phyloP scores from a whole-genome alignment of 2,329 filamentous ascomycete genomes.

The Pestalotiopsis sp. region DNA sequence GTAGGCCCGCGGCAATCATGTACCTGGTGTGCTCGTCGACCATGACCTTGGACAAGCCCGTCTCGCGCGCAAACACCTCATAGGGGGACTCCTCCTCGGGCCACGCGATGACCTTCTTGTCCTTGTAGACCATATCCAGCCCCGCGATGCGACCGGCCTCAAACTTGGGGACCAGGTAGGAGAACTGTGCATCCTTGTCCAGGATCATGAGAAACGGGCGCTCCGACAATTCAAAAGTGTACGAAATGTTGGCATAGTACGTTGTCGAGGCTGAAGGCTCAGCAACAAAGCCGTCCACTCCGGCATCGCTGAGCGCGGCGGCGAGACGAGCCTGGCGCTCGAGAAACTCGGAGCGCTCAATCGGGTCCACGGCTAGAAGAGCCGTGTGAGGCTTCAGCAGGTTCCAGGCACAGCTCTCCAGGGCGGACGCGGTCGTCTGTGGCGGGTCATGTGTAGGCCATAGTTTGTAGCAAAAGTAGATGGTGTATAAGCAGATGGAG shows the following conservation, averaged over 20 bases:
- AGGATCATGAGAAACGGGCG: conserved; percentile 31
- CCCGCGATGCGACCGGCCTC: conserved; percentile 31
- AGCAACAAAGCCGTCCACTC: conserved; percentile 32
- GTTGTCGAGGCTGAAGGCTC: conserved; percentile 30
- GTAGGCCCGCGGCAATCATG: conserved; percentile 32
- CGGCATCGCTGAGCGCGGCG: conserved; percentile 21
- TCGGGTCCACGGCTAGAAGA: conserved; percentile 28
- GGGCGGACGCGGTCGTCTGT: neutral
- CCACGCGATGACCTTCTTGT: conserved; percentile 29
- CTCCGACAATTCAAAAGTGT: conserved; percentile 28
- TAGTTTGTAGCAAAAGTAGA: neutral
- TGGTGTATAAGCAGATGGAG: neutral
- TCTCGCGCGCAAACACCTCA: conserved; percentile 23
- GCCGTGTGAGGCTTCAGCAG: conserved; percentile 23
- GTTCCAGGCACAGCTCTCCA: conserved; percentile 30
- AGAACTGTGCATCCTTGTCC: conserved; percentile 26
- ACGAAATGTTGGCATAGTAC: conserved; percentile 29
- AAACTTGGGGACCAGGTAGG: conserved; percentile 32
- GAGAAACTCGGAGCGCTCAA: conserved; percentile 29
- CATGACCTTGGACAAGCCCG: conserved; percentile 28
- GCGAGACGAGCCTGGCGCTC: conserved; percentile 28
- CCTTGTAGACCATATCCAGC: conserved; percentile 31
- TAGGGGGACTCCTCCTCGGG: conserved; percentile 30
- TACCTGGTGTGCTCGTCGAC: conserved; percentile 31
- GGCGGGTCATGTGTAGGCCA: neutral